Evolutionary conservation across 164 flowering plant genomes (phyloP).

Genomic region (Houttuynia cordata): DNA sequence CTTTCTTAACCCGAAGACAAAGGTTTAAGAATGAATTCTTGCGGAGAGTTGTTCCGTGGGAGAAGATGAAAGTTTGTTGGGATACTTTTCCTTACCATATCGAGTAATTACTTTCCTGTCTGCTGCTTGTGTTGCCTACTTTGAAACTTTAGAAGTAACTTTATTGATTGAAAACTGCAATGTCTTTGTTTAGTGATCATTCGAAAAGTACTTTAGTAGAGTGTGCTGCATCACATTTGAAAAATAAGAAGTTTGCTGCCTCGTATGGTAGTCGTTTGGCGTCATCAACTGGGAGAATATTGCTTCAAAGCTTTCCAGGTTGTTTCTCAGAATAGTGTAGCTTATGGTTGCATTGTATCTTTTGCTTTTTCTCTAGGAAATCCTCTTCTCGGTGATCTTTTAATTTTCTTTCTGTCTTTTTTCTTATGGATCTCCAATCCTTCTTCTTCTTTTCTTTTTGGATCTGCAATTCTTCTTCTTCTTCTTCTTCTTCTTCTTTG

Average conservation of each 20-base stretch:
- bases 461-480: too few species aligned
- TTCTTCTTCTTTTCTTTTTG: too few species aligned
- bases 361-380: too few species aligned
- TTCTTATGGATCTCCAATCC: too few species aligned
- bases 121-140: neutral
- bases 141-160: neutral
- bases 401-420: too few species aligned
- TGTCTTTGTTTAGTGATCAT: constrained; percentile 42
- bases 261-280: constrained; percentile 68
- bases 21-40: constrained; percentile 72
- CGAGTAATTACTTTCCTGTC: constrained; percentile 35
- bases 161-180: neutral
- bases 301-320: constrained; percentile 95
- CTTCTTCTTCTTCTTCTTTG: too few species aligned
- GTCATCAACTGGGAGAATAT: constrained; percentile 88
- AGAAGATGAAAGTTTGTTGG: constrained; percentile 84
- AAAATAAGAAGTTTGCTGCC: constrained; percentile 38
- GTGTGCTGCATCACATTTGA: constrained; percentile 83
- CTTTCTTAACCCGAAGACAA: constrained; percentile 59
- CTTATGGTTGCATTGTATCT: neutral
- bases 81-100: constrained; percentile 85
- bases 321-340: neutral
- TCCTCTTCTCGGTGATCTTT: too few species aligned
- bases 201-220: constrained; percentile 72
- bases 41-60: constrained; percentile 86